A percentile compares a stretch with the other conserved stretches of the same genome.
phyloP scores from a whole-genome alignment of 306 rosid genomes.

The Prunus davidiana region DNA sequence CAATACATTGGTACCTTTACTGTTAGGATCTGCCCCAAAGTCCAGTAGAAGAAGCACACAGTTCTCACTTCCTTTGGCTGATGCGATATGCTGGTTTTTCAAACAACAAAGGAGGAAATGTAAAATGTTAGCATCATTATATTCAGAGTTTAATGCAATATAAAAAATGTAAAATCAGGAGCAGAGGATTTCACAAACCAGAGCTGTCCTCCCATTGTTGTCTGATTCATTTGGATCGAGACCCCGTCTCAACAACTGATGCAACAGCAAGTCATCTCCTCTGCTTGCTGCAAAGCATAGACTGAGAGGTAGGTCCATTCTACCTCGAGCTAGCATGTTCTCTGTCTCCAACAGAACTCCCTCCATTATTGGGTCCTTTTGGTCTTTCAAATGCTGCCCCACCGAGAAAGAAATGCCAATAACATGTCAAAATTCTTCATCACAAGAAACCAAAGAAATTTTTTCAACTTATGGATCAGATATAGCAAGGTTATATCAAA shows the following conservation, averaged over 20 bases:
- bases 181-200: conserved; percentile 45
- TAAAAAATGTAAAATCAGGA: neutral
- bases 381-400: conserved; percentile 72
- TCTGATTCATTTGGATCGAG: conserved; percentile 79
- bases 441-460: neutral
- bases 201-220: conserved; percentile 71
- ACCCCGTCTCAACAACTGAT: conserved; percentile 70
- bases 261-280: conserved; percentile 78
- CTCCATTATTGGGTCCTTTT: conserved; percentile 75
- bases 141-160: neutral
- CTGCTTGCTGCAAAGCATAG: conserved; percentile 75
- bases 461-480: neutral
- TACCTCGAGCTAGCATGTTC: conserved; percentile 84
- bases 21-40: conserved; percentile 65
- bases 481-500: neutral
- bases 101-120: neutral
- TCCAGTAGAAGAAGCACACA: conserved; percentile 70
- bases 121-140: neutral
- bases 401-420: conserved; percentile 15
- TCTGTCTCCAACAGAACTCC: conserved; percentile 75
- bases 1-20: conserved; percentile 53
- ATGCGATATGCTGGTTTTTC: conserved; percentile 70
- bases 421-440: neutral
- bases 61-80: conserved; percentile 65
- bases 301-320: conserved; percentile 82